phyloP scores from a whole-genome alignment of 2,329 filamentous ascomycete genomes.

The Fusarium liriodendri region DNA sequence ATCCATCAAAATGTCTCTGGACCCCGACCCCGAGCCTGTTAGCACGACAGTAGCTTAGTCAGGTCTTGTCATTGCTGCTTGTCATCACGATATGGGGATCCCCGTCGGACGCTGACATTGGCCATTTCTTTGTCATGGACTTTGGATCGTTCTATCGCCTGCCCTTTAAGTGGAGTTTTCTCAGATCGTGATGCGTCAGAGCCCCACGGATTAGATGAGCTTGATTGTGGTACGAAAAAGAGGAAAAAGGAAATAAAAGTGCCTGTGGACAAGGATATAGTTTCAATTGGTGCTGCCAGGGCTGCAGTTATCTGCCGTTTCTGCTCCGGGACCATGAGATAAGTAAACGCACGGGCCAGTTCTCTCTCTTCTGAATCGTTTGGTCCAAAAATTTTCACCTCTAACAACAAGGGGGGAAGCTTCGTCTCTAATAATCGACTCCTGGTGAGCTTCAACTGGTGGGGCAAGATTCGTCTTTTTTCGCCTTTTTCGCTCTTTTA shows the following conservation, averaged over 20 bases:
- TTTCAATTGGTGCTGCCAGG: neutral
- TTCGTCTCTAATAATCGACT: neutral
- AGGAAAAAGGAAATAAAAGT: neutral
- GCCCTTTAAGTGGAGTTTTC: neutral
- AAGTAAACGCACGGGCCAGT: slow-evolving; percentile 33
- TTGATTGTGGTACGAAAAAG: slow-evolving; percentile 17
- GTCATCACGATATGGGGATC: slow-evolving; percentile 15
- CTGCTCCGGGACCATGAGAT: slow-evolving; percentile 21
- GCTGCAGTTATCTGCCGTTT: neutral
- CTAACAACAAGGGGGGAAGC: slow-evolving; percentile 9
- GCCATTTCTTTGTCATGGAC: neutral
- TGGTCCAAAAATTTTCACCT: slow-evolving; percentile 14
- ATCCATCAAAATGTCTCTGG: neutral
- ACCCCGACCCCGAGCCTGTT: neutral
- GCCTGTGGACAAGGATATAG: slow-evolving; percentile 16
- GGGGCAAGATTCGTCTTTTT: slow-evolving; percentile 12
- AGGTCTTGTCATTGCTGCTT: slow-evolving; percentile 29
- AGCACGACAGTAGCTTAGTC: slow-evolving; percentile 21
- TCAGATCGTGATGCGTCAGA: neutral
- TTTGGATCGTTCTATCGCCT: neutral
- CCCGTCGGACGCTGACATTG: slow-evolving; percentile 15
- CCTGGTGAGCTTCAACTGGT: slow-evolving; percentile 19
- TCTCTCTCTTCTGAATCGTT: slow-evolving; percentile 19
- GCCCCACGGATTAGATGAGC: slow-evolving; percentile 22
- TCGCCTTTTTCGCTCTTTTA: neutral